Conservation (phyloP, 2,329 filamentous ascomycete species). For the Colletotrichum trifolii region DNA sequence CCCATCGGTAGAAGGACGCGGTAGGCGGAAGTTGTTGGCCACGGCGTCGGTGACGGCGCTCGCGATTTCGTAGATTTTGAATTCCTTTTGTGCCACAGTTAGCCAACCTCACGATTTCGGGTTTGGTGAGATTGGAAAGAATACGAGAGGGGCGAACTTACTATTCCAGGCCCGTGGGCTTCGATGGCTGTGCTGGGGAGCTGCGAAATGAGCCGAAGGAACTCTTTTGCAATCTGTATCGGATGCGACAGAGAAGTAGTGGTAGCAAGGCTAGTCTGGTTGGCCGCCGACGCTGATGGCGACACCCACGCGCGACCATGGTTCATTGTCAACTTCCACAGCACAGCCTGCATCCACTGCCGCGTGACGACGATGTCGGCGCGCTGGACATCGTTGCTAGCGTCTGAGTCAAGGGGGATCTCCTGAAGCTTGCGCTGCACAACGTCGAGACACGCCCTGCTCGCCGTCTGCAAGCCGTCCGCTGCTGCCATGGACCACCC, state of each 20-base stretch:
- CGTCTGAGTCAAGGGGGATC: constrained; percentile 49
- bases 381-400: constrained; percentile 59
- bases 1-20: constrained; percentile 22
- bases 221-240: constrained; percentile 57
- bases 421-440: constrained; percentile 57
- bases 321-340: constrained; percentile 55
- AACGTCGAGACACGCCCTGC: constrained; percentile 47
- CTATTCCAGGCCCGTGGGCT: constrained; percentile 60
- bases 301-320: constrained; percentile 43
- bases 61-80: constrained; percentile 60
- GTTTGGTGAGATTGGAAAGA: neutral
- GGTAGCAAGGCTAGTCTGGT: neutral
- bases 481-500: constrained; percentile 42
- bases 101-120: too few relatives aligned
- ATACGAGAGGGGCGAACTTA: neutral
- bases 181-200: constrained; percentile 59
- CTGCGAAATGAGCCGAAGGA: constrained; percentile 54
- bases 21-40: constrained; percentile 41
- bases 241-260: constrained; percentile 46
- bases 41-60: constrained; percentile 56
- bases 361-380: constrained; percentile 61
- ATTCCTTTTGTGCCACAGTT: constrained; percentile 42
- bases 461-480: constrained; percentile 29
- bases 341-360: constrained; percentile 62
- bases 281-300: neutral